Base-by-base conservation (phyloP, 1,139 yeast genomes). In the Yamadazyma taylorii region DNA sequence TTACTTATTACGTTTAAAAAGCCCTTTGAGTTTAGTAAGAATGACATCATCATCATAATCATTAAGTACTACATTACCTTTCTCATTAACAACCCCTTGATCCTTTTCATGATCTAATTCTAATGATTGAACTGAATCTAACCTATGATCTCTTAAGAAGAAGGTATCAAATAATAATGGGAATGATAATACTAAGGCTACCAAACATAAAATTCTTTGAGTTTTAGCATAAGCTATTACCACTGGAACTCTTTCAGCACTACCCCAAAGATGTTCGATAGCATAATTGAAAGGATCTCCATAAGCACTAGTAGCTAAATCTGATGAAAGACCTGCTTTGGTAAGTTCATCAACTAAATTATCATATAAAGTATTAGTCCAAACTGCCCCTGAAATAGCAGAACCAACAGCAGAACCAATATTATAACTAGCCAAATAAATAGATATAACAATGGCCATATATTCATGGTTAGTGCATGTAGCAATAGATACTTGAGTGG, bases 401-500 rank as follows among this genome's bases (percentile, higher is more conserved):
- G 69, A 53, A 23, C 81, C 81, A 35, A 75, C 46, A 48, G 84
- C 84, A n/a, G 75, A 58, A 17, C 87, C 87, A 39, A 81, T 66
- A 50, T 79, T 73, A 56, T 76, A 79, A 25, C 73, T 52, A 1
- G 85, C 70, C 48, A 75, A 70, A 49, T 72, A 73, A 37, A 81
- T 56, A 1, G 85, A 75, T 30, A 81, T 69, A 24, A 79, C 75
- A 32, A 75, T 66, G n/a, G 85, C 83, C 79, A 80, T 75, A 56
- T 78, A 66, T 53, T 79, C 82, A 55, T 79, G 85, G 40, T 75
- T 72, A 19, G 83, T 77, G 39, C 75, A 73, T 2, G 86, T 61
- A 50, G 80, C 81, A 43, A 82, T 73, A 12, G 86, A 76, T 4
- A 79, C 83, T 50, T 78, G 85, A 13, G 80, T 72, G 22, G 86